Evolutionary conservation across 202 grass and related monocot genomes (phyloP).

Genomic region (Digitaria exilis): DNA sequence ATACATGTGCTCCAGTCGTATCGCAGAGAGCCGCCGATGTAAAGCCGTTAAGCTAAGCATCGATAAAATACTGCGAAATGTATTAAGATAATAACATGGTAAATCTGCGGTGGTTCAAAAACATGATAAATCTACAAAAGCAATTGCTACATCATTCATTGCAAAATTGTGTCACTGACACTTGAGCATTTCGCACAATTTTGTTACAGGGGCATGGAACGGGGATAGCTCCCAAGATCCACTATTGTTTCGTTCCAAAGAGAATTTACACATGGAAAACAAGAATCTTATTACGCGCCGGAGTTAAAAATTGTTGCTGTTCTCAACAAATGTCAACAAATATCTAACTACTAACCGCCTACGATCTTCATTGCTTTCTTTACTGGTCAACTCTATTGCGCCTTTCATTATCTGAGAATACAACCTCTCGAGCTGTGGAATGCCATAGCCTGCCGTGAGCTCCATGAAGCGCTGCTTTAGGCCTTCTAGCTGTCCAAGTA

Average conservation of each 20-base stretch:
- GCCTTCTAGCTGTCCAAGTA: slow-evolving; percentile 45
- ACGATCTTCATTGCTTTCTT: slow-evolving; percentile 54
- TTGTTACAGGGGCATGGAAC: slow-evolving; percentile 25
- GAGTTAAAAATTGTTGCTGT: slow-evolving; percentile 78
- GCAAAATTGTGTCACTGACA: slow-evolving; percentile 41
- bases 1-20: too few relatives aligned
- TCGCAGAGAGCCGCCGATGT: background rate
- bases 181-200: slow-evolving; percentile 24
- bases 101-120: background rate
- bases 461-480: slow-evolving; percentile 75
- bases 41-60: background rate
- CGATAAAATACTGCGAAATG: background rate
- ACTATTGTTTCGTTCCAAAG: slow-evolving; percentile 39
- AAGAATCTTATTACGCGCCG: slow-evolving; percentile 46
- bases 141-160: slow-evolving; percentile 23
- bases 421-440: slow-evolving; percentile 87
- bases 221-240: background rate
- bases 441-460: slow-evolving; percentile 53
- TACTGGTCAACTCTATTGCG: slow-evolving; percentile 47
- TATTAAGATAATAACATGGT: background rate
- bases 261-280: slow-evolving; percentile 50
- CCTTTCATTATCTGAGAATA: slow-evolving; percentile 81
- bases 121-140: background rate
- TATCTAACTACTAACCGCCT: slow-evolving; percentile 72
- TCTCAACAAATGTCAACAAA: slow-evolving; percentile 89